Evolutionary conservation across 2,329 filamentous ascomycete species (phyloP).

Genomic region (Colletotrichum kahawae): DNA sequence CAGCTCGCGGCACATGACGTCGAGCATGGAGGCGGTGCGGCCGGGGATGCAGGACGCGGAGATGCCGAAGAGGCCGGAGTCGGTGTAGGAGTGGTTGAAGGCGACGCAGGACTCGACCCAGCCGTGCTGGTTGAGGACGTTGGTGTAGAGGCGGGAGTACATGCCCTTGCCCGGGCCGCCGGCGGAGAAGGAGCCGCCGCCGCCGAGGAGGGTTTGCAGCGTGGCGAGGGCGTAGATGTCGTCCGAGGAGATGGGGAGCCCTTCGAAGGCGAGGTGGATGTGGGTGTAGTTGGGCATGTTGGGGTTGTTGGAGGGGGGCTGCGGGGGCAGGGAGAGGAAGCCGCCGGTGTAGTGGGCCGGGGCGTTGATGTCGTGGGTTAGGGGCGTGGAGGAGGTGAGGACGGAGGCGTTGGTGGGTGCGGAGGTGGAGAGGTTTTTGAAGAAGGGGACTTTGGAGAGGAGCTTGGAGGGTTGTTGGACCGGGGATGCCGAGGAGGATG

Average conservation of each 20-base stretch:
- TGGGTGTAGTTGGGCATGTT: slow-evolving; percentile 83
- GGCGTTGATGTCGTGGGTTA: slow-evolving; percentile 59
- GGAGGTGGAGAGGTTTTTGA: slow-evolving; percentile 89
- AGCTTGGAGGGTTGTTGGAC: slow-evolving; percentile 64
- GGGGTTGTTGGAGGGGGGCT: slow-evolving; percentile 79
- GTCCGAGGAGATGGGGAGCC: slow-evolving; percentile 84
- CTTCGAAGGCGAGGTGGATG: slow-evolving; percentile 95
- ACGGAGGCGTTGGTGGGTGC: slow-evolving; percentile 67
- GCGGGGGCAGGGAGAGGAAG: slow-evolving; percentile 82
- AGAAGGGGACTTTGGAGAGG: slow-evolving; percentile 84
- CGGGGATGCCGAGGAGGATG: slow-evolving; percentile 34
- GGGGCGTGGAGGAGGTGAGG: slow-evolving; percentile 35
- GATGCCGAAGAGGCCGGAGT: slow-evolving; percentile 95
- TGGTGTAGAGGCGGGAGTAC: slow-evolving; percentile 97
- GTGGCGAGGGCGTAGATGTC: slow-evolving; percentile 98
- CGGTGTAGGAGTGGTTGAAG: slow-evolving; percentile 97
- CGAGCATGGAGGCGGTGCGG: slow-evolving; percentile 82
- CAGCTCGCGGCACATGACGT: slow-evolving; percentile 93
- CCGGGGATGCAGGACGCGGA: slow-evolving; percentile 83
- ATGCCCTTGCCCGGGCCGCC: slow-evolving; percentile 98
- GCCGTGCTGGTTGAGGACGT: slow-evolving; percentile 95
- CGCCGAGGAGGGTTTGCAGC: slow-evolving; percentile 92
- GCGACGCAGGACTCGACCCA: slow-evolving; percentile 97
- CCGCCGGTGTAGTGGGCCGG: slow-evolving; percentile 91
- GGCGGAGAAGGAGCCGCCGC: slow-evolving; percentile 94